Evolutionary conservation across 768 basidiomycete species (phyloP), one percentile per base, ranked within the genome.

Genomic region (Tylopilus rubrobrunneus): DNA sequence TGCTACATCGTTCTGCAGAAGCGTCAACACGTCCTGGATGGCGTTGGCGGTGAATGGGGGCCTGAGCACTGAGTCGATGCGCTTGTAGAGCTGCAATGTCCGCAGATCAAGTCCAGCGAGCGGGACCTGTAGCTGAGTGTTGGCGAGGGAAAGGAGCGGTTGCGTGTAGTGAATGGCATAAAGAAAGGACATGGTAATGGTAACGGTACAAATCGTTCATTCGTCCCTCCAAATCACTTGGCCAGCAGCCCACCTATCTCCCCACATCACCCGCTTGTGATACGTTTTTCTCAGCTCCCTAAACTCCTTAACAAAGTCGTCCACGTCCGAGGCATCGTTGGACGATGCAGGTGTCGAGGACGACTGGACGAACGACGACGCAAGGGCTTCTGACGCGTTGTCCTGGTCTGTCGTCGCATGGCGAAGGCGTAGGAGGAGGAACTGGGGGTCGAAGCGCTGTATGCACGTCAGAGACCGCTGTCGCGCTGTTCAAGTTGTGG

Each of bases 351-450:
- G 58, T 19, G 71, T 62, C 7, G 74, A 65, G 9, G 78, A 77
- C 7, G 82, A 82, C 52, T 88, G 84, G 27, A 97, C 79, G 66
- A 98, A 97, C 0, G 83, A 73, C n/a, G 85, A 80, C 1, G 93
- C 92, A 23, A 96, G 72, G 2, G 83, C 76, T 69, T 98, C 96
- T 1, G 92, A 94, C 14, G 80, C 74, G 53, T 94, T 93, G 59
- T 98, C 96, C 70, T 95, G 94, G 21, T 87, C 87, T 0, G 87
- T 92, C 17, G 87, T 86, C 31, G 92, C 88, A 66, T 98, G 94
- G 42, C 85, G 81, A 12, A 96, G 79, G 3, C 95, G 85, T 74
- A 95, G 82, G 45, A 91, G 81, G 29, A 98, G 84, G 64, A 97
- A 96, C 61, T 92, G 87, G 0, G 91, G 86, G 3, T 84, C 83